Base-by-base conservation (phyloP, 495 filamentous ascomycete genomes). In the Penicillium samsonianum region DNA sequence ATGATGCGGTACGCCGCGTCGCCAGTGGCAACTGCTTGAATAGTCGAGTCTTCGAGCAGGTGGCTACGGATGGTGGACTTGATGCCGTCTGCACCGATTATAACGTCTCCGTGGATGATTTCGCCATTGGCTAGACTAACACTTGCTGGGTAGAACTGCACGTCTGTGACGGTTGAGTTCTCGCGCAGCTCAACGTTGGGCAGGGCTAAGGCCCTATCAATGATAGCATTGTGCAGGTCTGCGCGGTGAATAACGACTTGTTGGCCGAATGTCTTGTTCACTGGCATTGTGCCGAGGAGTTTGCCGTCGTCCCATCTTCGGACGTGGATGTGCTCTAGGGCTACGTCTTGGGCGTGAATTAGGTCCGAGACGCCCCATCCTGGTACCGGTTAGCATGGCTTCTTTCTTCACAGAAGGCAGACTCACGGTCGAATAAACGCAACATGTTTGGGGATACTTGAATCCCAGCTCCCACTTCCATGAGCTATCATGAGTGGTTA, bases 401-500 rank as follows among this genome's bases (percentile, higher is more conserved):
- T 3, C 12, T 16, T 35, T 30, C 3, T 16, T 33, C 14, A 7
- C 2, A 9, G 5, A n/a, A 20, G 9, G 6, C 25, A 40, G 45
- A 65, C 73, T 65, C 58, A 78, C 74, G 75, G 64, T 90, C 85
- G 11, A 92, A 78, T 25, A 93, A 81, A 2, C 84, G 82, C 26
- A 84, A 75, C 76, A 92, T 88, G 58, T 93, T 91, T 4, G 88
- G 88, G 9, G 89, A 87, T 14, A 91, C 80, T 68, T 92, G 88
- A 60, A 92, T 90, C 16, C 89, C 89, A 6, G 88, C 89, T 58
- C 90, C 90, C 45, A 91, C 87, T 69, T 88, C 84, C 60, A 76
- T 77, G 40, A 75, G 62, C 70, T 75, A 50, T 45, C 16, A 26
- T 0, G 8, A 16, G 5, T 25, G 40, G 62, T 61, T 61, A 60